Base-by-base conservation (phyloP, 2,329 filamentous ascomycete species). In the Aureobasidium sp. region DNA sequence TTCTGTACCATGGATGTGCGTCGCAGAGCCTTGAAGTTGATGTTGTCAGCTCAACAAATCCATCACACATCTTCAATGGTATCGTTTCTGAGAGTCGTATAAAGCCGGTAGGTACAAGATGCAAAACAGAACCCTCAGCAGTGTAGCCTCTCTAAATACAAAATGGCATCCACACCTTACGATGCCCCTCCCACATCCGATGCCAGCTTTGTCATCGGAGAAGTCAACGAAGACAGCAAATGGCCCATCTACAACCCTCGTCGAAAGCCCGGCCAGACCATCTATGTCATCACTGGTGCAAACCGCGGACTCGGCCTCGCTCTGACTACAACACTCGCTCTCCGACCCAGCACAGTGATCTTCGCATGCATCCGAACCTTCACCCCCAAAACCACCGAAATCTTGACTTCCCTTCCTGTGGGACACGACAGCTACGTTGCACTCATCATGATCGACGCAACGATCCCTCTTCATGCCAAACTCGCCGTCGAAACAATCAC, bases 381-480 rank as follows among this genome's bases (percentile, higher is more conserved):
- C 17, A 49, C 62, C 6, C 47, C 68, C 12, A 14, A 69, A 0
- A 67, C 67, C 0, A 72, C 74, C 0, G 61, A 67, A 25, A 64
- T 68, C 1, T 72, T 80, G n/a, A 42, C 55, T 1, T 61, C 68
- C 0, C 69, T 82, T 0, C 73, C 78, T 6, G 71, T 63, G 3
- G 77, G 66, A 22, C 37, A 67, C 1, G 69, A 66, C 15, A 78
- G 72, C 41, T 66, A 57, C 1, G 65, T 83, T 9, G 70, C 80
- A 29, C 61, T 79, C 12, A 69, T 79, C 29, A 75, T 78, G 63
- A 68, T 80, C 63, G 79, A 82, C 51, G 71, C 73, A 0, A 66
- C 64, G 3, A 70, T 71, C 3, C 68, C 72, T 8, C 64, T 68
- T 1, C 75, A 77, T 60, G 66, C 77, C 1, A 67, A 64, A 12